These are phyloP conservation scores for Moesziomyces parantarcticus DNA, from an alignment of 1,284 basidiomycete species.

Conservation along the genomic window DNA sequence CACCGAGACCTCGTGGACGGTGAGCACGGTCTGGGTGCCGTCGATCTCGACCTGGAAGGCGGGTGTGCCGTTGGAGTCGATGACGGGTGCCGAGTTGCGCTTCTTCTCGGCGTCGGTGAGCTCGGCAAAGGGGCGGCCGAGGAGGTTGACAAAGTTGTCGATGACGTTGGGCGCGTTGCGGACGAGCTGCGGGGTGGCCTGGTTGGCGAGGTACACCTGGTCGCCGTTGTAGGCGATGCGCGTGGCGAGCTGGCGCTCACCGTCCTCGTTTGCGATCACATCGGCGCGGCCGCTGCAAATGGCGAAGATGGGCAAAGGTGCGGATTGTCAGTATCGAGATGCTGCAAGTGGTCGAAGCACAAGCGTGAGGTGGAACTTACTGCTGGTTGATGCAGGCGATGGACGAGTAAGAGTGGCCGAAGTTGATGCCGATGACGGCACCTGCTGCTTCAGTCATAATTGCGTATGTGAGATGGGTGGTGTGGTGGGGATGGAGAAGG, in stretches of 20 bases:
- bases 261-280: slow-evolving; percentile 95
- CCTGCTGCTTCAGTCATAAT: slow-evolving; percentile 60
- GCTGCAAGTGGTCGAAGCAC: neutral
- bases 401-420: slow-evolving; percentile 93
- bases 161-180: slow-evolving; percentile 96
- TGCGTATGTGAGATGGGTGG: slow-evolving; percentile 3
- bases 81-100: slow-evolving; percentile 86
- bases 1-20: slow-evolving; percentile 84
- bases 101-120: slow-evolving; percentile 75
- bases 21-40: slow-evolving; percentile 78
- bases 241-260: slow-evolving; percentile 96
- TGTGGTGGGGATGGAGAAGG: slow-evolving; percentile 1
- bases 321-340: slow-evolving; percentile 7
- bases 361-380: slow-evolving; percentile 69
- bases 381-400: slow-evolving; percentile 93
- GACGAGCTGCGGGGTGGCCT: slow-evolving; percentile 92
- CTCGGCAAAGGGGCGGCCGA: slow-evolving; percentile 89
- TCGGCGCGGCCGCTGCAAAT: slow-evolving; percentile 61
- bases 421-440: slow-evolving; percentile 86
- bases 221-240: slow-evolving; percentile 85
- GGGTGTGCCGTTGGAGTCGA: slow-evolving; percentile 72
- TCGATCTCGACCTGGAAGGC: slow-evolving; percentile 80
- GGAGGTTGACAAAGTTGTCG: slow-evolving; percentile 88
- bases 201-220: slow-evolving; percentile 86
- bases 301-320: neutral